phyloP scores from a whole-genome alignment of 768 basidiomycete genomes.

The Termitomyces sp. region DNA sequence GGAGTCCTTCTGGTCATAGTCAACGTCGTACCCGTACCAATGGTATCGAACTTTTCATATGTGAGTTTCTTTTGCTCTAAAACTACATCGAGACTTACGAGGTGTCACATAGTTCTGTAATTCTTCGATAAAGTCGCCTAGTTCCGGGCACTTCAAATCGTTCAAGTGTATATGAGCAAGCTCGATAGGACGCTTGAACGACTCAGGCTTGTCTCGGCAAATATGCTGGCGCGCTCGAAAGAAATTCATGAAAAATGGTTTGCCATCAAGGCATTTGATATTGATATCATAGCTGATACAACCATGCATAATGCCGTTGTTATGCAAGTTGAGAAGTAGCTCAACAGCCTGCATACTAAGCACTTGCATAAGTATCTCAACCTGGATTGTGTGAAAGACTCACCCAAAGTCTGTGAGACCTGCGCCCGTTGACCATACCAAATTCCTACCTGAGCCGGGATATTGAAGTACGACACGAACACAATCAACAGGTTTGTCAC shows the following conservation, averaged over 20 bases:
- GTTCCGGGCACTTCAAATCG: background rate
- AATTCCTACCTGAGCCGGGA: background rate
- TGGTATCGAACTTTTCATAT: no score
- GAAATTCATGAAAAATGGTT: no score
- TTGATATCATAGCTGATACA: background rate
- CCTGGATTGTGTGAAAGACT: background rate
- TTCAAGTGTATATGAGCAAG: background rate
- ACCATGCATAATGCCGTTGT: background rate
- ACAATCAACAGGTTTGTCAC: background rate
- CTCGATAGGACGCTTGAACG: background rate
- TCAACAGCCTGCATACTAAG: no score
- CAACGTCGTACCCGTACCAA: no score
- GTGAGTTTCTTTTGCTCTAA: no score
- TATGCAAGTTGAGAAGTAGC: background rate
- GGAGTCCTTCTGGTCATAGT: no score
- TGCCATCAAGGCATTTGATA: background rate
- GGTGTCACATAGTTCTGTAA: no score
- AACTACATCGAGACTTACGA: background rate
- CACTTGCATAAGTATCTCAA: background rate
- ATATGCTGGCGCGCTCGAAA: background rate
- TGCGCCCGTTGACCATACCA: background rate
- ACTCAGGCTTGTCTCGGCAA: background rate
- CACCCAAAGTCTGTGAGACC: background rate
- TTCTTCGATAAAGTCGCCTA: no score
- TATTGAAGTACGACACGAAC: background rate